Evolutionary conservation across 108 stramenopile genomes (phyloP).

Genomic region (Cyclotella baltica): DNA sequence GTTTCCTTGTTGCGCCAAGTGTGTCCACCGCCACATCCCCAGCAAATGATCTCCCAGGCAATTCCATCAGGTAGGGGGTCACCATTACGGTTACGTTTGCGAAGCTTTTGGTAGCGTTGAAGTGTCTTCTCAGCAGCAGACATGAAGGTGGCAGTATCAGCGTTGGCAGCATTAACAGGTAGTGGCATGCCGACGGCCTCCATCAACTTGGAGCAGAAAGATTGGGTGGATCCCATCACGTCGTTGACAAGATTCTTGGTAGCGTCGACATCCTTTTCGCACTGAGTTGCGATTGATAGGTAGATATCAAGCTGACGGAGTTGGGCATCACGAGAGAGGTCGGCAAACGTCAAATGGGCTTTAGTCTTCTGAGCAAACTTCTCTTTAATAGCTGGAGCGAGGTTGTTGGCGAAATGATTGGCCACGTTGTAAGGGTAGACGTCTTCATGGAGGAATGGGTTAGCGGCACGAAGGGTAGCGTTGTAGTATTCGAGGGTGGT

Average conservation of each 20-base stretch:
- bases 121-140: background rate
- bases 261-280: background rate
- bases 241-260: background rate
- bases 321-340: background rate
- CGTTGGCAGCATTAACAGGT: background rate
- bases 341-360: background rate
- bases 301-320: background rate
- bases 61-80: no score
- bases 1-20: background rate
- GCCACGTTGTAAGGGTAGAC: background rate
- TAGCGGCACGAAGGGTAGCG: background rate
- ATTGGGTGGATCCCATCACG: background rate
- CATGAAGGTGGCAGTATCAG: background rate
- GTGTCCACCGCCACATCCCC: background rate
- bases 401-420: background rate
- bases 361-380: background rate
- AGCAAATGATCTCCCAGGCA: background rate
- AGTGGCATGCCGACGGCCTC: background rate
- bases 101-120: no score
- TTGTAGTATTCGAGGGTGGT: background rate
- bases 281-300: background rate
- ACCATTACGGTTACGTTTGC: no score
- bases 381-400: background rate
- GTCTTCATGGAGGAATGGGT: background rate
- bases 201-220: background rate